Evolutionary conservation across 1,284 basidiomycete genomes (phyloP).

Genomic region (Apiotrichum brassicae): DNA sequence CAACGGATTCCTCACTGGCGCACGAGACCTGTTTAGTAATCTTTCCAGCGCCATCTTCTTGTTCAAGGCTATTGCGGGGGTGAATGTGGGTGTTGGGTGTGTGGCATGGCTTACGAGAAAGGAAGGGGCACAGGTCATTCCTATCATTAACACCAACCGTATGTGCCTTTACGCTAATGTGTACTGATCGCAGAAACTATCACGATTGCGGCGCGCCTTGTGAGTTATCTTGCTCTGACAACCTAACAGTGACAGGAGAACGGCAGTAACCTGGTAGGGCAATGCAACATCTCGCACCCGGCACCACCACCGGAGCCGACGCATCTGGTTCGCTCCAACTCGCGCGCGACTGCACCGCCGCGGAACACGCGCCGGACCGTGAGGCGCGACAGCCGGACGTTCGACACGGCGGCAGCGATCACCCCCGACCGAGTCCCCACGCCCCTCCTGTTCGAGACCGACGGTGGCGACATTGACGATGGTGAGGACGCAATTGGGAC

Average conservation of each 20-base stretch:
- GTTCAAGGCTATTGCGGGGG: constrained; percentile 82
- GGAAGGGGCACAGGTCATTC: constrained; percentile 54
- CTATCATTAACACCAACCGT: constrained; percentile 89
- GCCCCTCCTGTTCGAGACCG: not conserved
- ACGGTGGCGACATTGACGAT: constrained; percentile 47
- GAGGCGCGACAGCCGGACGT: constrained; percentile 42
- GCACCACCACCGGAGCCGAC: constrained; percentile 6
- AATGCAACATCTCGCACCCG: constrained; percentile 96
- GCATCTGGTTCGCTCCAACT: not conserved
- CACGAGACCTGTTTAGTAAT: constrained; percentile 78
- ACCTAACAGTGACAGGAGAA: constrained; percentile 55
- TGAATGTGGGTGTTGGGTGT: constrained; percentile 40
- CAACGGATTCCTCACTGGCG: constrained; percentile 82
- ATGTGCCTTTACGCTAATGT: constrained; percentile 10
- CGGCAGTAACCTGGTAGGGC: constrained; percentile 74
- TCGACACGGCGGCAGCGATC: constrained; percentile 32
- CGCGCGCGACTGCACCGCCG: not conserved
- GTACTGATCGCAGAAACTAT: constrained; percentile 66
- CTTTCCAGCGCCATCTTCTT: constrained; percentile 91
- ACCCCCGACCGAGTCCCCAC: constrained; percentile 11
- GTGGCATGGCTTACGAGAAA: too few species aligned
- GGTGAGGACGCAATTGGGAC: constrained; percentile 48
- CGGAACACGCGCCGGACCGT: constrained; percentile 6
- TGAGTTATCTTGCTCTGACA: constrained; percentile 46
- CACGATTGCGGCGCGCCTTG: constrained; percentile 92